phyloP scores from a whole-genome alignment of 495 filamentous ascomycete species.

The Amorphotheca resinae region DNA sequence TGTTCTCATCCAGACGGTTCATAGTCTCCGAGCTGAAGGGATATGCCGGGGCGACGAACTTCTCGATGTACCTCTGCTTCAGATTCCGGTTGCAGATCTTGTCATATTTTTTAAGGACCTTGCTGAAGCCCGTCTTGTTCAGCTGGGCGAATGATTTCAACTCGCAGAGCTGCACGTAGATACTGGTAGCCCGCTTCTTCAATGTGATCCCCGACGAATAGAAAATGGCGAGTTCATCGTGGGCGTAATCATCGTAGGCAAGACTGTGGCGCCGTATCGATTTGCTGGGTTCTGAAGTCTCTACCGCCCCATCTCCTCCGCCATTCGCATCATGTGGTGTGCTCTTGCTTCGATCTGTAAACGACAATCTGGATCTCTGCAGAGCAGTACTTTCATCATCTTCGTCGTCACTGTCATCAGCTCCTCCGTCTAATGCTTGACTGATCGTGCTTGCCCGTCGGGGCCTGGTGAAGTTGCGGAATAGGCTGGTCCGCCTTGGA shows the following conservation, averaged over 20 bases:
- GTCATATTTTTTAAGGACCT: constrained; percentile 97
- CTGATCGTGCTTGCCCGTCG: constrained; percentile 29
- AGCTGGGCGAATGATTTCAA: constrained; percentile 92
- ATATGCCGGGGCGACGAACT: constrained; percentile 57
- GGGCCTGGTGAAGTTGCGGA: constrained; percentile 16
- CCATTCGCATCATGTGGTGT: constrained; percentile 23
- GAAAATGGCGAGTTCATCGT: constrained; percentile 53
- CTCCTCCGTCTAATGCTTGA: constrained; percentile 34
- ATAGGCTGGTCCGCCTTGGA: constrained; percentile 17
- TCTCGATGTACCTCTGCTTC: constrained; percentile 59
- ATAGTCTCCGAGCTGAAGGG: constrained; percentile 65
- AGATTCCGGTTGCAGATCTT: constrained; percentile 80
- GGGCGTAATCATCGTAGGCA: constrained; percentile 60
- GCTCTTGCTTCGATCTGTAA: constrained; percentile 26
- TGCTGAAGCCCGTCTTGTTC: constrained; percentile 91
- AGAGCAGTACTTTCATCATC: constrained; percentile 52
- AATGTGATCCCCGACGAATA: constrained; percentile 75
- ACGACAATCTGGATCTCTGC: constrained; percentile 23
- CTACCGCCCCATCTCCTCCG: constrained; percentile 28
- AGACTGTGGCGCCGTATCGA: constrained; percentile 35
- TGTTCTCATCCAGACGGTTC: constrained; percentile 54
- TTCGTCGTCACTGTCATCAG: constrained; percentile 50
- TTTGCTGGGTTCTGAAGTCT: constrained; percentile 36
- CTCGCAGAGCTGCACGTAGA: constrained; percentile 91
- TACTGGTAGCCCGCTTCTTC: constrained; percentile 76